Evolutionary conservation across 768 basidiomycete species (phyloP).

Genomic region (Ephemerocybe angulata): DNA sequence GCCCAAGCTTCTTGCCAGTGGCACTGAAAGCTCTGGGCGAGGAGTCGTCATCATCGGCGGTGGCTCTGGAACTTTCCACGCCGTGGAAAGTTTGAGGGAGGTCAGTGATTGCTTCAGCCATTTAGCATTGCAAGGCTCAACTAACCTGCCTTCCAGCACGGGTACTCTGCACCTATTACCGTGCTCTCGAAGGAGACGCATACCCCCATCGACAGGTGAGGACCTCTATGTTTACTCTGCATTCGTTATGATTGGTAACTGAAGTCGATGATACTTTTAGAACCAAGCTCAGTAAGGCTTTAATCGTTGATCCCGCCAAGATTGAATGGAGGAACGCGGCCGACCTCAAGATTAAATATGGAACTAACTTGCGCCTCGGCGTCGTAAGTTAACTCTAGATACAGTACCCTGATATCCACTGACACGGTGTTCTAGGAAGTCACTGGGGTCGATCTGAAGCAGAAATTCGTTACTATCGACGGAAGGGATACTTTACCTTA

Average conservation of each 20-base stretch:
- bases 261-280: conserved; percentile 33
- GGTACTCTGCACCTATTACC: conserved; percentile 73
- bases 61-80: conserved; percentile 73
- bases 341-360: conserved; percentile 73
- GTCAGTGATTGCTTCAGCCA: conserved; percentile 29
- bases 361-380: conserved; percentile 59
- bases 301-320: conserved; percentile 75
- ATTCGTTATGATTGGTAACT: background rate
- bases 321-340: conserved; percentile 68
- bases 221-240: background rate
- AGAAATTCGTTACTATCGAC: conserved; percentile 61
- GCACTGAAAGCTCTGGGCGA: conserved; percentile 45
- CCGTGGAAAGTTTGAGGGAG: conserved; percentile 79
- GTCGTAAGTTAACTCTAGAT: conserved; percentile 35
- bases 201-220: conserved; percentile 77
- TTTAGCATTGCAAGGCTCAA: background rate
- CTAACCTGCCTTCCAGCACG: conserved; percentile 45
- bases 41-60: conserved; percentile 86
- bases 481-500: conserved; percentile 62
- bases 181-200: conserved; percentile 76
- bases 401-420: background rate
- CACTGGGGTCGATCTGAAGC: conserved; percentile 59
- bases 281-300: conserved; percentile 85
- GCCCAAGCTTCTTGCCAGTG: conserved; percentile 49
- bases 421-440: conserved; percentile 47